phyloP scores from a whole-genome alignment of 1,284 basidiomycete genomes.

The Mycosarcoma maydis region DNA sequence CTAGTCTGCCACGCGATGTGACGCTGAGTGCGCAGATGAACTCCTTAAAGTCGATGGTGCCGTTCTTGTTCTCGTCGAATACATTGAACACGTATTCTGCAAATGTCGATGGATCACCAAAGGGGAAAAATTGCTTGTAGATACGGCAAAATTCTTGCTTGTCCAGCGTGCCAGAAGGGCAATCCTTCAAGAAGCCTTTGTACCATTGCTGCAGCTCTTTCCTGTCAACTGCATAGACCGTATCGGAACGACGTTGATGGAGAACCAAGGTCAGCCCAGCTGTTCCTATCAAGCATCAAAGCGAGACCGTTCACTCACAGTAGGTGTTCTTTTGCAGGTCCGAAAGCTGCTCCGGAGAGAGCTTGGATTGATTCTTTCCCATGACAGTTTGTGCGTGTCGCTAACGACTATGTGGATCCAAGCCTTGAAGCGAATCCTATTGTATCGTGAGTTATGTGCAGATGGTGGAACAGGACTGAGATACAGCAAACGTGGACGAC shows the following conservation, averaged over 20 bases:
- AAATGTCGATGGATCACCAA: constrained; percentile 95
- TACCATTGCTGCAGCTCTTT: constrained; percentile 99
- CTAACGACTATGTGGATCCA: too few species aligned
- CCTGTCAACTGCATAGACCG: constrained; percentile 97
- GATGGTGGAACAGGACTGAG: constrained; percentile 11
- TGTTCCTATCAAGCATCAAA: neutral
- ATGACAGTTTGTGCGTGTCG: constrained; percentile 57
- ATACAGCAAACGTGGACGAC: neutral
- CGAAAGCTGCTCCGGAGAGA: constrained; percentile 90
- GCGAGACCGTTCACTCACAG: constrained; percentile 74
- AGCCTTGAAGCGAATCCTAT: too few species aligned
- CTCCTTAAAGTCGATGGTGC: constrained; percentile 72
- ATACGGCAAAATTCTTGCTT: constrained; percentile 96
- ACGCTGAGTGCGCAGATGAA: constrained; percentile 98
- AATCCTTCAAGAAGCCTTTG: constrained; percentile 99
- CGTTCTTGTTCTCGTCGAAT: constrained; percentile 67
- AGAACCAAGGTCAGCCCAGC: neutral
- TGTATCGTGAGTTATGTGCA: neutral
- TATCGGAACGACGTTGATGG: too few species aligned
- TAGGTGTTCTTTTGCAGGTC: constrained; percentile 99
- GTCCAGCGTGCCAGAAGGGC: constrained; percentile 94
- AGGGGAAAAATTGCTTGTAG: constrained; percentile 99
- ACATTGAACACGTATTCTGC: constrained; percentile 97
- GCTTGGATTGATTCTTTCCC: constrained; percentile 98
- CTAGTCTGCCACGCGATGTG: constrained; percentile 89